Base-by-base conservation (phyloP, 2,329 filamentous ascomycete species). In the Pyricularia sp. region DNA sequence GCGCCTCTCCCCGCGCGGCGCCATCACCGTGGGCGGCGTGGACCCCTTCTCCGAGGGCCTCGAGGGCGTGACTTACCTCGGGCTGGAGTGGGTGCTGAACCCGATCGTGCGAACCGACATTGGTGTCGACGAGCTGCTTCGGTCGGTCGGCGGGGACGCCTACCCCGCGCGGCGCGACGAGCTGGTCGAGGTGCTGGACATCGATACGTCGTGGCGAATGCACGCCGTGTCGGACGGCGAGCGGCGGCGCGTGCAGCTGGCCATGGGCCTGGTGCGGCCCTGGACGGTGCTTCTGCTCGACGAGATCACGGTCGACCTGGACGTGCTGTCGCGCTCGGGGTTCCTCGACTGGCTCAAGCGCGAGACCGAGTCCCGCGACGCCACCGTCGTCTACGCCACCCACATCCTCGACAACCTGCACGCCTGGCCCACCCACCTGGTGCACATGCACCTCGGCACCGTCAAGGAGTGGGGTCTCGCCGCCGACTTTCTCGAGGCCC, bases 51-150 rank as follows among this genome's bases (percentile, higher is more conserved):
- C 92, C 78, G 86, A 93, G 50, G 88, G 90, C 12, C 88, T 97
- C 31, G 92, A 97, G 80, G 95, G 95, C 71, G 94, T 99, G 36
- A 98, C 94, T 26, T 99, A 99, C 79, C 90, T 99, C 9, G 95
- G 95, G 0, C 88, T 97, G 0, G 95, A 99, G 83, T 99, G 95
- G 95, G 95, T 98, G 3, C 86, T 99, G 11, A 98, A 98, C 82
- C 92, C 92, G 66, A 97, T 98, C 75, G 95, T 98, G 65, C 91
- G 94, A 67, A 96, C 91, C 33, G 95, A 99, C 79, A 97, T 99
- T 73, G 93, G 92, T 70, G 94, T 99, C 3, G 86, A 86, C 3
- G 94, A 96, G 72, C 87, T 99, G 6, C 88, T 99, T 30, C 82
- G 88, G 66, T 93, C 89, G 2, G 92, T 99, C 0, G 95, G 95